Evolutionary conservation across 78 protist genomes (phyloP), one percentile per base, ranked within the genome.

Genomic region (Guillardia theta): DNA sequence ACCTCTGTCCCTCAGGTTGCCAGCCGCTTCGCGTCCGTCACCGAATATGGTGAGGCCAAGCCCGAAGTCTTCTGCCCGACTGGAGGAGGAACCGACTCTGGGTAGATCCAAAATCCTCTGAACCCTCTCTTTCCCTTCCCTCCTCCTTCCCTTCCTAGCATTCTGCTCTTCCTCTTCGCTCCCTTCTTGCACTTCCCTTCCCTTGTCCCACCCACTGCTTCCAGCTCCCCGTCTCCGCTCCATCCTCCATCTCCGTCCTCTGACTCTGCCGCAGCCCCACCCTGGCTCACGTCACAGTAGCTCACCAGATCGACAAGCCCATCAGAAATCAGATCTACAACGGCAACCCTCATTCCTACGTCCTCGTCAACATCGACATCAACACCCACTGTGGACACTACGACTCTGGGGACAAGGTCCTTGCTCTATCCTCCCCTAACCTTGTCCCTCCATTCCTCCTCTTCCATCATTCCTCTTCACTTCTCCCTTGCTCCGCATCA

Each of bases 301-400:
- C 70, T 24, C 70, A 58, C 6, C 27, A 24, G 2, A 58, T 58
- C 70, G 70, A 58, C 70, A 24, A 24, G 3, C 39, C 70, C 27
- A 58, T 58, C 70, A 1, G 70, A 1, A 58, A 24, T 24, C 70
- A 58, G 4, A 30, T 58, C 39, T 58, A 58, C 70, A 58, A 58
- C 70, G 70, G 70, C 70, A 58, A 58, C 70, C 39, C 70, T 6
- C 2, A 58, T 24, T 58, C 70, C 27, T 58, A 27, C 6, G 70
- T 58, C 27, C 70, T 58, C 70, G 70, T 58, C 70, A 58, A 58
- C 70, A 58, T 58, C 70, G 70, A 58, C 70, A 58, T 58, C 70
- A 27, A 30, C 70, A 58, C 70, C 4, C 70, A 58, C 27, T 58
- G 70, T 6, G 70, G 70, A 30, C 70, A 58, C 6, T 6, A 27